These are phyloP conservation scores for Nakaseomyces sp. DNA, from an alignment of 1,139 yeast species.

Conservation along the genomic window DNA sequence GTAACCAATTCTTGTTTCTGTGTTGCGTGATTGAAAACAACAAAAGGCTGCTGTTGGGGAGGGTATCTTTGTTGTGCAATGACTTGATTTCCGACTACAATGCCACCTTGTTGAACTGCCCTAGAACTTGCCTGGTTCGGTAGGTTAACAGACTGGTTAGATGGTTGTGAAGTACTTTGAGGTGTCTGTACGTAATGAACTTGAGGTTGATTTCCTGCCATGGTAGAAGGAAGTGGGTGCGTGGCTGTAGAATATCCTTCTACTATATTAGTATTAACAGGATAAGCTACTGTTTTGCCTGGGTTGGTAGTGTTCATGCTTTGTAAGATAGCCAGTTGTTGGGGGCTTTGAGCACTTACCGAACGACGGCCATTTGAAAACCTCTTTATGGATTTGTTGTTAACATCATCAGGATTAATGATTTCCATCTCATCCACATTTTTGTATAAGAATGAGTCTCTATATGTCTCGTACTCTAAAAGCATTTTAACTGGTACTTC, in stretches of 20 bases:
- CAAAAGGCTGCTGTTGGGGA: conserved; percentile 4
- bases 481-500: conserved; percentile 3
- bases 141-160: background rate
- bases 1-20: conserved; percentile 5
- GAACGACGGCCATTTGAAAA: background rate
- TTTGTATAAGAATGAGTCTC: conserved; percentile 3
- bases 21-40: conserved; percentile 4
- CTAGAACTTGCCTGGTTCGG: background rate
- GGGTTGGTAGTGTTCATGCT: conserved; percentile 1
- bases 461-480: conserved; percentile 3
- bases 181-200: background rate
- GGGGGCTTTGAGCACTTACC: background rate
- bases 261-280: background rate
- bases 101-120: background rate
- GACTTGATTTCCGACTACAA: background rate
- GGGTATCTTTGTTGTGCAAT: background rate
- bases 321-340: background rate
- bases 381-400: background rate
- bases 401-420: background rate
- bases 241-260: background rate
- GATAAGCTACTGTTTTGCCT: background rate
- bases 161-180: background rate
- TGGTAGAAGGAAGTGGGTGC: background rate
- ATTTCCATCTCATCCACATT: conserved; percentile 4
- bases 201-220: background rate